Conservation (phyloP, 2,329 filamentous ascomycete species). For the Aspergillus texensis region DNA sequence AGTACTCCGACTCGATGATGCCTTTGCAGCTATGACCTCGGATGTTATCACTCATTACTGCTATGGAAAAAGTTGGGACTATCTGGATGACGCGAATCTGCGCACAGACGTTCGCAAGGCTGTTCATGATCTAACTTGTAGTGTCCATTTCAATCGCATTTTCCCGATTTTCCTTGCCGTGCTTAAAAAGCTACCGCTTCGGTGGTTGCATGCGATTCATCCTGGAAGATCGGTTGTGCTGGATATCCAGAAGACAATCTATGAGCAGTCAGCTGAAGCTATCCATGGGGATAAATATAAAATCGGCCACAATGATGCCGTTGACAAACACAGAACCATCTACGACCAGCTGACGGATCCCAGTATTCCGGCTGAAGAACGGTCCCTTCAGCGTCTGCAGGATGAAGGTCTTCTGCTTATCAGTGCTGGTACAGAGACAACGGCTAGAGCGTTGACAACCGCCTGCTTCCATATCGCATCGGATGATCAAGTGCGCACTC, state of each 20-base stretch:
- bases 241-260: slow-evolving; percentile 18
- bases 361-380: slow-evolving; percentile 40
- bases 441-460: slow-evolving; percentile 32
- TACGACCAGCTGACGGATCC: slow-evolving; percentile 37
- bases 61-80: slow-evolving; percentile 38
- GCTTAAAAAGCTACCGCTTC: slow-evolving; percentile 15
- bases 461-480: slow-evolving; percentile 34
- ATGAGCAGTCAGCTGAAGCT: slow-evolving; percentile 5
- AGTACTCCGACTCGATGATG: slow-evolving; percentile 22
- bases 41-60: slow-evolving; percentile 43
- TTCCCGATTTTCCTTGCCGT: slow-evolving; percentile 19
- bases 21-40: slow-evolving; percentile 31
- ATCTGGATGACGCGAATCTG: slow-evolving; percentile 31
- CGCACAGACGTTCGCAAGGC: slow-evolving; percentile 26
- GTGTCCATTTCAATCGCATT: slow-evolving; percentile 24
- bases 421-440: slow-evolving; percentile 41
- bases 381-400: slow-evolving; percentile 32
- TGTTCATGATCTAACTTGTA: slow-evolving; percentile 28
- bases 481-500: slow-evolving; percentile 20
- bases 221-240: slow-evolving; percentile 14
- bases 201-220: slow-evolving; percentile 12
- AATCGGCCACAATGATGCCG: background rate
- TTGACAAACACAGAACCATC: slow-evolving; percentile 20
- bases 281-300: slow-evolving; percentile 10
- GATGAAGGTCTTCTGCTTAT: slow-evolving; percentile 36